Evolutionary conservation across 176 grass and related monocot species (phyloP), one percentile per base, ranked within the genome.

Genomic region (Elaeis guineensis): DNA sequence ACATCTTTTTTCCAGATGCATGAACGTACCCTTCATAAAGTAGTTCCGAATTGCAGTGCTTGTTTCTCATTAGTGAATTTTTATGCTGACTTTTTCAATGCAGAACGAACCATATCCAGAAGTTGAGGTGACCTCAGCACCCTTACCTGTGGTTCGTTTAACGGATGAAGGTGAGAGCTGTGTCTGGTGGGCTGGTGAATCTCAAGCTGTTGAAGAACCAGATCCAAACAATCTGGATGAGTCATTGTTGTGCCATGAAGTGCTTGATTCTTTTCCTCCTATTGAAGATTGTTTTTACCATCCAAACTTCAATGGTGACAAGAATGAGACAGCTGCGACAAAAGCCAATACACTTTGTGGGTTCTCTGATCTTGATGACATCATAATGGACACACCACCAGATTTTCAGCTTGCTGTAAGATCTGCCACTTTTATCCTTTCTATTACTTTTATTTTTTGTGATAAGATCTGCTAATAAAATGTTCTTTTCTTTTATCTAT

Each of bases 381-480:
- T 74, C 23, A 57, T 89, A 48, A 59, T 86, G 17, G 82, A 75
- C 25, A 72, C 83, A 2, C 83, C 78, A 63, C 78, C 86, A 77
- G 91, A 96, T 71, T 60, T 84, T 61, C 77, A 84, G 32, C 59
- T 90, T 64, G 30, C 65, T 79, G 86, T 87, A 87, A 82, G 92
- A 69, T 66, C 23, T 44, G 35, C 35, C 17, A 50, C 26, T 50
- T 51, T 29, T 39, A 19, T 44, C 2, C 44, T 53, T 54, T 44
- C 11, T 44, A 44, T 44, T 3, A 44, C 14, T 44, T 39, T 44
- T 44, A 44, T 44, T 9, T 44, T 44, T 39, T 14, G 32, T 35
- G 35, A 44, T 44, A 14, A 44, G 14, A 14, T 44, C 35, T 44
- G 6, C 35, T 12, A 12, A 44, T 44, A 14, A 44, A 44, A 44